Evolutionary conservation across 2,329 filamentous ascomycete species (phyloP).

Genomic region (Colletotrichum sp.): DNA sequence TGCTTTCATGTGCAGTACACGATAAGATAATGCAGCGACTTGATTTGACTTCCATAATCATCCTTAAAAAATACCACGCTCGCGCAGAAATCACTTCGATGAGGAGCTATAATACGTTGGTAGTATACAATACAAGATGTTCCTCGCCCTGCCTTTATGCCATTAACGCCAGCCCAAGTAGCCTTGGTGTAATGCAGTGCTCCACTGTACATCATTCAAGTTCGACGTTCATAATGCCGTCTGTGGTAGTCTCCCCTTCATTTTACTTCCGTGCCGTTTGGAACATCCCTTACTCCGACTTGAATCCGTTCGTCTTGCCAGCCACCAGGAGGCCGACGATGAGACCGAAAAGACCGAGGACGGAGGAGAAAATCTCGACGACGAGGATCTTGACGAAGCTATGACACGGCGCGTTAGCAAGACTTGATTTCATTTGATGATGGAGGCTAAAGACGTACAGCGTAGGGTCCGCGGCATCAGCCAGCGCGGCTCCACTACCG

Average conservation of each 20-base stretch:
- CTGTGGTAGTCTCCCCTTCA: background rate
- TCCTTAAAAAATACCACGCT: background rate
- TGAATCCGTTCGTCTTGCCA: constrained; percentile 81
- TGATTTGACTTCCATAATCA: background rate
- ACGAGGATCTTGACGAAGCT: constrained; percentile 99
- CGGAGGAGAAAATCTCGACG: constrained; percentile 99
- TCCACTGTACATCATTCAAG: constrained; percentile 17
- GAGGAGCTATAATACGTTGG: constrained; percentile 20
- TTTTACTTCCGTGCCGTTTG: background rate
- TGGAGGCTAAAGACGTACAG: constrained; percentile 63
- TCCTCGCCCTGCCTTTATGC: constrained; percentile 23
- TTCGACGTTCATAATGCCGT: background rate
- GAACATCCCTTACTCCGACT: constrained; percentile 31
- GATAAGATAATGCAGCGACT: background rate
- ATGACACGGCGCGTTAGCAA: background rate
- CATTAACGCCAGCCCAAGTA: constrained; percentile 24
- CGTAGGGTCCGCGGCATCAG: constrained; percentile 90
- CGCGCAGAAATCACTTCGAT: constrained; percentile 14
- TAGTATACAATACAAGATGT: constrained; percentile 24
- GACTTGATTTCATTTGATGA: constrained; percentile 23
- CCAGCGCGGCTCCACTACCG: constrained; percentile 92
- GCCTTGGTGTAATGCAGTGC: constrained; percentile 25
- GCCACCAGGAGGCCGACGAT: constrained; percentile 93
- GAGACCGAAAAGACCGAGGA: constrained; percentile 93
- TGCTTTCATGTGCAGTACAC: background rate